phyloP scores from a whole-genome alignment of 169 alveolate genomes.

The Condylostoma magnum region DNA sequence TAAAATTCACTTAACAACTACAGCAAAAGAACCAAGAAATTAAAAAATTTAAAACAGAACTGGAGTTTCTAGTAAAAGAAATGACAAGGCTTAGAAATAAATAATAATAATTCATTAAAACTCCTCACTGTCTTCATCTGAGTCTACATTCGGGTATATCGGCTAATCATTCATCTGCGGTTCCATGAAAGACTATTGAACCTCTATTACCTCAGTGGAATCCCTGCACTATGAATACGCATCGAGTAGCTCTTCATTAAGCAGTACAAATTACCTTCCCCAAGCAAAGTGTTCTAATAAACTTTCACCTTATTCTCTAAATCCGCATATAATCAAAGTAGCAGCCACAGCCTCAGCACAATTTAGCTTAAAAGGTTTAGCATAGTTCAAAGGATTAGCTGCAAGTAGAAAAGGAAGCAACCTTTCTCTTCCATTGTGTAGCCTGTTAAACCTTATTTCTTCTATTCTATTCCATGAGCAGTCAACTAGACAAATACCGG shows the following conservation, averaged over 20 bases:
- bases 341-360: constrained; percentile 97
- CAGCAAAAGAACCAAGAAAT: constrained; percentile 8
- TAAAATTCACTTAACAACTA: background rate
- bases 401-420: constrained; percentile 90
- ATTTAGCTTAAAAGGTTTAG: constrained; percentile 90
- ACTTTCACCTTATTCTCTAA: constrained; percentile 70
- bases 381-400: constrained; percentile 95
- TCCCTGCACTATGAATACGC: constrained; percentile 47
- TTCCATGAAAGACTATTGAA: no score
- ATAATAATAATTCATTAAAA: no score
- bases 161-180: no score
- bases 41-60: constrained; percentile 9
- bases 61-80: background rate
- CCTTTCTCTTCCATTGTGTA: constrained; percentile 59
- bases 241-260: constrained; percentile 76
- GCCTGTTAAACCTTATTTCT: constrained; percentile 70
- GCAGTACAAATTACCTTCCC: constrained; percentile 84
- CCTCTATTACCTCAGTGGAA: no score
- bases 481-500: constrained; percentile 93
- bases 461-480: constrained; percentile 94
- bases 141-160: no score
- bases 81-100: constrained; percentile 18
- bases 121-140: constrained; percentile 32
- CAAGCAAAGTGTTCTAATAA: constrained; percentile 84
- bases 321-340: constrained; percentile 85